Conservation (phyloP, 176 grass and related monocot species). For the Musa schizocarpa region DNA sequence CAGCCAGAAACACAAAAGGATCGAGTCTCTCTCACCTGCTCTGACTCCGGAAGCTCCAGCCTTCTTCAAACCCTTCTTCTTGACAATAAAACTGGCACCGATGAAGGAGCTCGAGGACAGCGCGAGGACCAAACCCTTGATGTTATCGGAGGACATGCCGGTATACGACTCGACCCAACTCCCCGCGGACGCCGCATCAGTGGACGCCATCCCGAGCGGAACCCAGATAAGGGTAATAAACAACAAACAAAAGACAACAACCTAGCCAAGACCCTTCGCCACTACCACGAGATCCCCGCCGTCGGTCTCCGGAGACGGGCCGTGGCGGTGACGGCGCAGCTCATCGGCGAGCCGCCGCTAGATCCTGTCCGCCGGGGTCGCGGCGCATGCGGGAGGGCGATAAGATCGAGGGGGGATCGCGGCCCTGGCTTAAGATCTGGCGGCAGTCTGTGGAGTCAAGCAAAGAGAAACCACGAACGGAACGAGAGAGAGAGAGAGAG, state of each 20-base stretch:
- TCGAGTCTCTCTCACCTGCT: constrained; percentile 31
- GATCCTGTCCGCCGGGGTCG: constrained; percentile 1
- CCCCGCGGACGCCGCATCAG: neutral
- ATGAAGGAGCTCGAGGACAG: constrained; percentile 50
- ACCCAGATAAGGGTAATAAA: neutral
- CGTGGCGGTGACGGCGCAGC: constrained; percentile 22
- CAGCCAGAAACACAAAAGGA: neutral
- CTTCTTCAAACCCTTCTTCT: constrained; percentile 63
- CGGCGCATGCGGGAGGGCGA: neutral
- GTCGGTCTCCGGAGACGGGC: constrained; percentile 27
- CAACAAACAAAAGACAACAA: neutral
- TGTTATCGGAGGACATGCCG: constrained; percentile 71
- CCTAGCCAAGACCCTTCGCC: neutral
- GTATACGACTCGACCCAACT: constrained; percentile 42
- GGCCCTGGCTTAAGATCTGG: constrained; percentile 18
- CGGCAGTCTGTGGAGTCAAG: neutral
- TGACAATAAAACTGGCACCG: constrained; percentile 42
- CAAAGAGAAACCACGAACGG: neutral
- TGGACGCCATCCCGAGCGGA: constrained; percentile 4
- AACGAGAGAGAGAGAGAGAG: constrained; percentile 9
- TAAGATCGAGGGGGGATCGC: neutral
- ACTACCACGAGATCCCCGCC: neutral
- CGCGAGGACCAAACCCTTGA: constrained; percentile 58
- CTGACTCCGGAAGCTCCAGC: constrained; percentile 53
- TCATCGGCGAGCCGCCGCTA: constrained; percentile 7